Base-by-base conservation (phyloP, 129 eudicot species). In the Helianthus annuus region DNA sequence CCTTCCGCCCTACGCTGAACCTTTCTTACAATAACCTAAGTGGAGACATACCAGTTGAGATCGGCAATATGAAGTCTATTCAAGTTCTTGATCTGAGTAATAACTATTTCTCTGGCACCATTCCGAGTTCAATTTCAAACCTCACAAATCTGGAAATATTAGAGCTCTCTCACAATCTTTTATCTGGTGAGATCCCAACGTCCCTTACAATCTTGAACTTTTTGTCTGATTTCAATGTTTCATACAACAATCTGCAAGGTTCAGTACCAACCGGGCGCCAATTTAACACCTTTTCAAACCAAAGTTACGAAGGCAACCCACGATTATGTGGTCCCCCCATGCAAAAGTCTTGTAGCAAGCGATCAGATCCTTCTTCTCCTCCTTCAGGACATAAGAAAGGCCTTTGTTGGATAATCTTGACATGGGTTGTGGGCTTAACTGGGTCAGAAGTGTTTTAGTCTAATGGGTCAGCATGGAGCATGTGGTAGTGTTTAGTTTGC, bases 21-120 rank as follows among this genome's bases (percentile, higher is more conserved):
- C 61, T 80, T 4, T 16, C 56, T 12, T 40, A 55, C 69, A 83
- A 83, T 76, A 17, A 58, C 66, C 34, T 83, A 19, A 62, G 54
- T 61, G 87, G 84, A 10, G 24, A 45, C 16, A 83, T 83, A 57
- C 80, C 82, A 6, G 57, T 52, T 27, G 74, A 67, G 70, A 83
- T 83, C 5, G 87, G 79, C 22, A 79, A 66, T 32, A 29, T 78
- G 67, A 53, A 75, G 70, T 29, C 17, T 15, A 69, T 83, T 58
- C 75, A 65, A 59, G 56, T 15, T 65, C 68, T 63, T 62, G 48
- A 62, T 62, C 14, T n/a, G 3, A 38, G 14, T 9, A 11, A n/a
- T 36, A 38, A n/a, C 13, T 2, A n/a, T 38, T 38, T 63, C 13
- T 63, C 29, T 63, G 49, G 48, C 12, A 63, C 11, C 27, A 38